Conservation (phyloP, 2,329 filamentous ascomycete species). For the Drechslerella coelobrocha region DNA sequence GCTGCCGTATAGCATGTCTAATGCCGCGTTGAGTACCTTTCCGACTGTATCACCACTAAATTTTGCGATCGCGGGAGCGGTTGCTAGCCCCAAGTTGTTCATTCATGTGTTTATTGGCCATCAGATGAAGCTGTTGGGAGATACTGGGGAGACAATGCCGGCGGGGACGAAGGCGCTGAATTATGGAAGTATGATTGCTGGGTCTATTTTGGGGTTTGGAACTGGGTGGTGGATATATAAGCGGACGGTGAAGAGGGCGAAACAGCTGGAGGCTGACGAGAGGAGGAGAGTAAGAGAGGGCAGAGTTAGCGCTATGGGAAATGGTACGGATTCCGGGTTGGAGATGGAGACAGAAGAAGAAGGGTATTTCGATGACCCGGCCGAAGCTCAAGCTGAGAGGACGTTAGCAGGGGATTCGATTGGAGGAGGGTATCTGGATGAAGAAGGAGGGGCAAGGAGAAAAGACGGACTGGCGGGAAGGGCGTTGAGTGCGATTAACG, state of each 20-base stretch:
- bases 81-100: slow-evolving; percentile 84
- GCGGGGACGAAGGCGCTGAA: slow-evolving; percentile 78
- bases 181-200: slow-evolving; percentile 77
- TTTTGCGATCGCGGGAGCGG: slow-evolving; percentile 81
- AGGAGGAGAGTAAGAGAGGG: slow-evolving; percentile 42
- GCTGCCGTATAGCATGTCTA: slow-evolving; percentile 88
- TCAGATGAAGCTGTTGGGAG: slow-evolving; percentile 80
- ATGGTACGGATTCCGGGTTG: slow-evolving; percentile 2
- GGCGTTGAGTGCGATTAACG: slow-evolving; percentile 46
- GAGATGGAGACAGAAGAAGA: slow-evolving; percentile 21
- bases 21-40: slow-evolving; percentile 92
- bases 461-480: slow-evolving; percentile 31
- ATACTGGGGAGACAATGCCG: slow-evolving; percentile 80
- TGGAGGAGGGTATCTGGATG: slow-evolving; percentile 11
- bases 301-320: slow-evolving; percentile 2
- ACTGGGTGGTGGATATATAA: slow-evolving; percentile 86
- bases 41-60: slow-evolving; percentile 78
- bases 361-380: slow-evolving; percentile 49
- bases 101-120: slow-evolving; percentile 92
- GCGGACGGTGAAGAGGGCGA: slow-evolving; percentile 52
- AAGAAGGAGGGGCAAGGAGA: slow-evolving; percentile 9
- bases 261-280: slow-evolving; percentile 53
- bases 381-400: slow-evolving; percentile 49
- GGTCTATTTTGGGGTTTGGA: slow-evolving; percentile 68
- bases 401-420: slow-evolving; percentile 30